Evolutionary conservation across 2,329 filamentous ascomycete genomes (phyloP).

Genomic region (Sporothrix curviconia): DNA sequence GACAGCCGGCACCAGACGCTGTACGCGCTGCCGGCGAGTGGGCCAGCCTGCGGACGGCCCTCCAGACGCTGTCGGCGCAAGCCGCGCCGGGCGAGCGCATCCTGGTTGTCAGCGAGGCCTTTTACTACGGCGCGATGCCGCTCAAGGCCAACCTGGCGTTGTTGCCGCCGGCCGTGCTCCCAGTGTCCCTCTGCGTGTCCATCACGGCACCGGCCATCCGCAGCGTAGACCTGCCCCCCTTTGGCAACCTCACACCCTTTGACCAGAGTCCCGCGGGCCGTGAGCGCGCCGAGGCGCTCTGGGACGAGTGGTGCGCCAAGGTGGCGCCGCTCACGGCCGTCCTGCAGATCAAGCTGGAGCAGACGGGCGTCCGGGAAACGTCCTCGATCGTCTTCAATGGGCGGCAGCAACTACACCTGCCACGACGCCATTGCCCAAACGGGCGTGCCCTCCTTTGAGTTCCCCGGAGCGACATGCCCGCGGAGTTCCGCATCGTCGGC

Average conservation of each 20-base stretch:
- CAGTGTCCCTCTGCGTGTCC: constrained; percentile 29
- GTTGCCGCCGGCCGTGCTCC: constrained; percentile 20
- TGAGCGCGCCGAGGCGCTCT: constrained; percentile 22
- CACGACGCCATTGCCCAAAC: constrained; percentile 32
- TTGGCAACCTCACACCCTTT: constrained; percentile 27
- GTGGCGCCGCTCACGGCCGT: constrained; percentile 23
- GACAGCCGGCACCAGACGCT: constrained; percentile 29
- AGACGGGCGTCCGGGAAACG: constrained; percentile 24
- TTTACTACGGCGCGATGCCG: constrained; percentile 32
- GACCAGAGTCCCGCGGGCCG: constrained; percentile 22
- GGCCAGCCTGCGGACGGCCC: constrained; percentile 25
- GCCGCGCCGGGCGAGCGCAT: constrained; percentile 21
- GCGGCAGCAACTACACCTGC: constrained; percentile 31
- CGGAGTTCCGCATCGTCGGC: constrained; percentile 30
- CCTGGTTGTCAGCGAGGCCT: constrained; percentile 29
- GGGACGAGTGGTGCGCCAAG: constrained; percentile 27
- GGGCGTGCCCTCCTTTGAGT: constrained; percentile 33
- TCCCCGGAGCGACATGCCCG: constrained; percentile 33
- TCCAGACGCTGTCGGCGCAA: constrained; percentile 21
- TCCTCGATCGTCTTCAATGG: constrained; percentile 22
- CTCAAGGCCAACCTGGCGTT: constrained; percentile 26
- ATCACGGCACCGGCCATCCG: constrained; percentile 33
- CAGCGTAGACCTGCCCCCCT: constrained; percentile 30
- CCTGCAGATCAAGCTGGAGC: constrained; percentile 24
- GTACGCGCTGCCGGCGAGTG: constrained; percentile 29